Evolutionary conservation across 306 rosid species (phyloP).

Genomic region (Oxytropis ochrocephala): DNA sequence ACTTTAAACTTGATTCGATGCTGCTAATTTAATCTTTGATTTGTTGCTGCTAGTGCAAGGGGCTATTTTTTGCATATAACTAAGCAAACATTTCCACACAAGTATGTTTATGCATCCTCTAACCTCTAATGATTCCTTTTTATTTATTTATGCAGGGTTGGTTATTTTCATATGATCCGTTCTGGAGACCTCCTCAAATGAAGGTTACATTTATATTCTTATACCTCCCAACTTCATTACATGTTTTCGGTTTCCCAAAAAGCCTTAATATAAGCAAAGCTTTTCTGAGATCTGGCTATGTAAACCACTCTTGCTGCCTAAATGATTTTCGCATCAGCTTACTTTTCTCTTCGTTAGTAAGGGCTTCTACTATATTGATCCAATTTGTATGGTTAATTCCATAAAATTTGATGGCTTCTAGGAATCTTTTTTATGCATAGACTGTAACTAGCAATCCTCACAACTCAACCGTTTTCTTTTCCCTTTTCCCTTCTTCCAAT

Average conservation of each 20-base stretch:
- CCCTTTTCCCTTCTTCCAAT: slow-evolving; percentile 4
- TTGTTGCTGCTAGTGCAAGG: slow-evolving; percentile 5
- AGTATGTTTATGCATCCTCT: slow-evolving; percentile 10
- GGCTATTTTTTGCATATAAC: slow-evolving; percentile 6
- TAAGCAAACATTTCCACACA: not conserved
- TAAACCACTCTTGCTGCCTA: not conserved
- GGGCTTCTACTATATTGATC: not conserved
- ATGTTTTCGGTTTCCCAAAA: not conserved
- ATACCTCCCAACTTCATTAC: not conserved
- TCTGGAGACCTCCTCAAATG: slow-evolving; percentile 96
- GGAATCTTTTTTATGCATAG: not conserved
- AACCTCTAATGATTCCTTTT: not conserved
- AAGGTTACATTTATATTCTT: slow-evolving; percentile 41
- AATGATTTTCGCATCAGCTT: not conserved
- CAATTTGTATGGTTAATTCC: not conserved
- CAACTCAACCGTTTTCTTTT: not conserved
- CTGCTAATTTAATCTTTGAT: not conserved
- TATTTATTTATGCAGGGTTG: slow-evolving; percentile 51
- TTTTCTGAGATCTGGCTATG: not conserved
- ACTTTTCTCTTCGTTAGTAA: not conserved
- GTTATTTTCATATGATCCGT: slow-evolving; percentile 88
- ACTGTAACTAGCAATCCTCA: not conserved
- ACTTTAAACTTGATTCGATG: not conserved
- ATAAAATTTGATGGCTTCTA: not conserved
- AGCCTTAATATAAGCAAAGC: not conserved